Percentiles rank a stretch among this genome's conserved stretches.
phyloP scores from a whole-genome alignment of 495 filamentous ascomycete genomes.

The Xylaria grammica region DNA sequence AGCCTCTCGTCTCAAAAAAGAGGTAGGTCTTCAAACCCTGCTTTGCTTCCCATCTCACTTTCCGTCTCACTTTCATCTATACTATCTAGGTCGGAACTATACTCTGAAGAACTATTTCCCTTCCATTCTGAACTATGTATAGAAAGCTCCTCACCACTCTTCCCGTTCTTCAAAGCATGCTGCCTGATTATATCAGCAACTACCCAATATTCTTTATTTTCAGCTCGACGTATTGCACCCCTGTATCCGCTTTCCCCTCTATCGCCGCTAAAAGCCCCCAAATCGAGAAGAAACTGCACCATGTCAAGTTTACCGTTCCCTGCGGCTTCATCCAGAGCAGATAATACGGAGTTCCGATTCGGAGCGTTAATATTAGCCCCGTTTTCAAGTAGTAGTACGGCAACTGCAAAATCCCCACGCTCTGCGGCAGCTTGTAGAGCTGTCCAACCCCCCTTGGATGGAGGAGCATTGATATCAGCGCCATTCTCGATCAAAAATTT shows the following conservation, averaged over 20 bases:
- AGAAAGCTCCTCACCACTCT: slow-evolving; percentile 5
- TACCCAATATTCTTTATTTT: background rate
- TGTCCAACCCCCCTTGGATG: too few relatives aligned
- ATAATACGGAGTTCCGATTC: too few relatives aligned
- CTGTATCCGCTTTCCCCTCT: slow-evolving; percentile 23
- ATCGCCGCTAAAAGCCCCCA: slow-evolving; percentile 22
- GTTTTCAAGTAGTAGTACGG: too few relatives aligned
- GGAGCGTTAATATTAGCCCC: too few relatives aligned
- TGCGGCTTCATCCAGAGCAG: slow-evolving; percentile 21
- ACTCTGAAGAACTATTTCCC: background rate
- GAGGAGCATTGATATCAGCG: slow-evolving; percentile 32
- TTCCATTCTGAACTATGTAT: background rate
- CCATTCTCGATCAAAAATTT: slow-evolving; percentile 29
- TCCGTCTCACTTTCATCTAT: background rate
- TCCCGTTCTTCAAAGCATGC: slow-evolving; percentile 4
- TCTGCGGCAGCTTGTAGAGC: too few relatives aligned
- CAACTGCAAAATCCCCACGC: too few relatives aligned
- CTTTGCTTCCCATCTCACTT: too few relatives aligned
- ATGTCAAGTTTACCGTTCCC: slow-evolving; percentile 17
- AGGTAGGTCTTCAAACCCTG: background rate
- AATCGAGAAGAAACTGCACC: slow-evolving; percentile 24
- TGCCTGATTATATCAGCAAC: background rate
- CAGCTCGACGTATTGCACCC: slow-evolving; percentile 16
- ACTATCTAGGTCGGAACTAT: background rate
- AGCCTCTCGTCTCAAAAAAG: background rate